Evolutionary conservation across 164 flowering plant species (phyloP).

Genomic region (Vitis rupestris): DNA sequence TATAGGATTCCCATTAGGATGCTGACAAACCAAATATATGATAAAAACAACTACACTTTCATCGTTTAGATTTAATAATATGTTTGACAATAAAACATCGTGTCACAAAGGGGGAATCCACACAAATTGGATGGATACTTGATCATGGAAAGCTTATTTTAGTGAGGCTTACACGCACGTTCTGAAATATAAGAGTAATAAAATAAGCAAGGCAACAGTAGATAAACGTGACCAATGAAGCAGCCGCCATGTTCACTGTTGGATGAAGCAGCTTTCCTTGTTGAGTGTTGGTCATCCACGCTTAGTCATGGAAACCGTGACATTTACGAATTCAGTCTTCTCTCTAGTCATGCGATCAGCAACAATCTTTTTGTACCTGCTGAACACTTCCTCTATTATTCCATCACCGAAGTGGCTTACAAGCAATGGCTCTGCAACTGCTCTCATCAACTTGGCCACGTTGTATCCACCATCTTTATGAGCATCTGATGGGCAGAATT

Average conservation of each 20-base stretch:
- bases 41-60: too few relatives aligned
- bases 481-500: not conserved
- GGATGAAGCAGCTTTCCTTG: not conserved
- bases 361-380: constrained; percentile 14
- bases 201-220: too few relatives aligned
- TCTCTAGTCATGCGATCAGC: constrained; percentile 29
- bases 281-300: not conserved
- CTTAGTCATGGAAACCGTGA: constrained; percentile 32
- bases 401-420: constrained; percentile 34
- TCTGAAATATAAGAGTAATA: too few relatives aligned
- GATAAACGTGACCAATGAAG: too few relatives aligned
- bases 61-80: too few relatives aligned
- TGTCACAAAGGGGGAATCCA: too few relatives aligned
- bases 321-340: constrained; percentile 30
- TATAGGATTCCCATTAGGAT: too few relatives aligned
- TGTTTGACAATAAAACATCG: too few relatives aligned
- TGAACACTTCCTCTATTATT: constrained; percentile 30
- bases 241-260: not conserved
- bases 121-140: too few relatives aligned
- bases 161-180: too few relatives aligned
- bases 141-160: too few relatives aligned
- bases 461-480: constrained; percentile 15
- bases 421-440: constrained; percentile 42
- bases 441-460: constrained; percentile 35
- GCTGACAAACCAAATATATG: too few relatives aligned